phyloP scores from a whole-genome alignment of 176 grass and related monocot species.

The Thalia dealbata region DNA sequence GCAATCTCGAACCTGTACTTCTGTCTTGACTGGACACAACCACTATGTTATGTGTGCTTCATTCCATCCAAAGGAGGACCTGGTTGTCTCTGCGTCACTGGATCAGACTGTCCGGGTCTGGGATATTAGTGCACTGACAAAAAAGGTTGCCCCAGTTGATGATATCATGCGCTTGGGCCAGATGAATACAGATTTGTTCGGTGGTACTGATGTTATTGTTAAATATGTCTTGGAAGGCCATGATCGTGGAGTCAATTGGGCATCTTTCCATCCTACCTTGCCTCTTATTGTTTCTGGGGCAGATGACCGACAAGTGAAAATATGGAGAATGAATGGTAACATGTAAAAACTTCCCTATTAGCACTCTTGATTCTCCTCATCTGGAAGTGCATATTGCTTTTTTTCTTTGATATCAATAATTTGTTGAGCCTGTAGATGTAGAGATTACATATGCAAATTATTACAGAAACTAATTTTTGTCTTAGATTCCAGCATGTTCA shows the following conservation, averaged over 20 bases:
- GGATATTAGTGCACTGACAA: slow-evolving; percentile 63
- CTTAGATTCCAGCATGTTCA: too few species aligned
- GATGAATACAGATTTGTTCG: slow-evolving; percentile 87
- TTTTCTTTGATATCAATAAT: neutral
- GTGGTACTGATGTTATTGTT: slow-evolving; percentile 66
- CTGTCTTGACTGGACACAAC: slow-evolving; percentile 73
- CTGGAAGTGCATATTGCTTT: neutral
- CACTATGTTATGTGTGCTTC: slow-evolving; percentile 94
- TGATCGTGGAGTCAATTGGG: slow-evolving; percentile 85
- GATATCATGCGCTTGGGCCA: slow-evolving; percentile 61
- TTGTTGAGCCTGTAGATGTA: too few species aligned
- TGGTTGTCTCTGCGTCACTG: slow-evolving; percentile 71
- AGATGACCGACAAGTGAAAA: slow-evolving; percentile 79
- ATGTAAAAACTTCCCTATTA: neutral
- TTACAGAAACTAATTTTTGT: too few species aligned
- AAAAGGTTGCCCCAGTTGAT: slow-evolving; percentile 69
- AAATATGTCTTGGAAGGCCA: slow-evolving; percentile 88
- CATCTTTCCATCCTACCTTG: slow-evolving; percentile 67
- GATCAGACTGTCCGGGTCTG: slow-evolving; percentile 82
- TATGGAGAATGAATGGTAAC: slow-evolving; percentile 94
- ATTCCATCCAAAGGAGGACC: slow-evolving; percentile 83
- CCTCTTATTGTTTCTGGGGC: slow-evolving; percentile 84
- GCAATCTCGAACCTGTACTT: slow-evolving; percentile 76
- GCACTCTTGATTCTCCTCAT: neutral
- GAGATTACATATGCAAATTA: too few species aligned